A percentile compares a stretch with the other conserved stretches of the same genome.
Evolutionary conservation across 2,329 filamentous ascomycete species (phyloP).

Genomic region (Talaromyces sp.): DNA sequence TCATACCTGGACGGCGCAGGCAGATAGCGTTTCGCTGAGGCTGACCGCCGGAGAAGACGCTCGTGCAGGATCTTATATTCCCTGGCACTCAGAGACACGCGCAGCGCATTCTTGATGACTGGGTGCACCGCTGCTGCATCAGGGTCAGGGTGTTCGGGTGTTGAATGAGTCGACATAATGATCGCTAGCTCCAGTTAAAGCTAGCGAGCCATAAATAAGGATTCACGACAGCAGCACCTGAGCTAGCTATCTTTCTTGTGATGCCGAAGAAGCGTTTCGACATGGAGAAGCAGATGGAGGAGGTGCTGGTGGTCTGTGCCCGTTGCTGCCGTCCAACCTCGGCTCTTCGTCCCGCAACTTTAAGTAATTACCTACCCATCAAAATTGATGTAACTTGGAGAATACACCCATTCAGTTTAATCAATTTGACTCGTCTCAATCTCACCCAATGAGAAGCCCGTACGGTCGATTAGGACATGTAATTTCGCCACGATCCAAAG

Average conservation of each 20-base stretch:
- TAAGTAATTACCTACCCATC: too few species aligned
- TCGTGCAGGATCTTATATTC: conserved; percentile 83
- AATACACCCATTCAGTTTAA: too few species aligned
- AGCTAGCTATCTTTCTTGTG: background rate
- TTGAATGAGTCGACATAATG: background rate
- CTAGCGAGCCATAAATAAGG: background rate
- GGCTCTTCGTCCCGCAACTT: background rate
- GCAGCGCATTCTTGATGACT: conserved; percentile 75
- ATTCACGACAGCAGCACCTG: background rate
- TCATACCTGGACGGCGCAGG: conserved; percentile 48
- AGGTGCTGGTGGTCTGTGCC: background rate
- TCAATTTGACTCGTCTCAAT: too few species aligned
- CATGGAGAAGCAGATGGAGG: background rate
- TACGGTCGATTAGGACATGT: too few species aligned
- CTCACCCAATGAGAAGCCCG: too few species aligned
- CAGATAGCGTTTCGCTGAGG: conserved; percentile 50
- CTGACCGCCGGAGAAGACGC: conserved; percentile 70
- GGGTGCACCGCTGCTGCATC: conserved; percentile 49
- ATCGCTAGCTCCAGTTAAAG: background rate
- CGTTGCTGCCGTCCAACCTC: background rate
- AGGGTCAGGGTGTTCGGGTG: background rate
- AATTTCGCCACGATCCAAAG: too few species aligned
- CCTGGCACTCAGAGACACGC: conserved; percentile 75
- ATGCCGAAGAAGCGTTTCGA: background rate
- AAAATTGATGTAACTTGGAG: too few species aligned